Evolutionary conservation across 768 basidiomycete genomes (phyloP).

Genomic region (Lactarius sp.): DNA sequence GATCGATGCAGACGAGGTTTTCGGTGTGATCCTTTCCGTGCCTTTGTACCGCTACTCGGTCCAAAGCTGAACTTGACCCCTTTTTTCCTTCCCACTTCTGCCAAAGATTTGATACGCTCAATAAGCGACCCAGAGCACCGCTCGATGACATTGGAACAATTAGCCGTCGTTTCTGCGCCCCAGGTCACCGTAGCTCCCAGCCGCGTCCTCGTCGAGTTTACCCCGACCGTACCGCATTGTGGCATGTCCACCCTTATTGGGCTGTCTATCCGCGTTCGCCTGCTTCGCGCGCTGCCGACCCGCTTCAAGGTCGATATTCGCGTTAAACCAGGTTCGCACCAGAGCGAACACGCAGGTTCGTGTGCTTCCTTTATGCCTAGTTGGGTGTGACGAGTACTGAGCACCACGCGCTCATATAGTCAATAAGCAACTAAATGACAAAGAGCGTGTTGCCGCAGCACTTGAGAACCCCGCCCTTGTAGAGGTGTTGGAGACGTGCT

Average conservation of each 20-base stretch:
- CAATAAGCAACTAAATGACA: conserved; percentile 98
- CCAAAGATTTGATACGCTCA: conserved; percentile 78
- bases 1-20: conserved; percentile 92
- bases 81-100: background rate
- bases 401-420: conserved; percentile 43
- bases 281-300: conserved; percentile 83
- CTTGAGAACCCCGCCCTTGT: conserved; percentile 86
- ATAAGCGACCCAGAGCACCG: conserved; percentile 97
- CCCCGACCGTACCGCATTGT: conserved; percentile 96
- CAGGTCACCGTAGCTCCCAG: conserved; percentile 68
- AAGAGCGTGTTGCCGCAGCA: conserved; percentile 96
- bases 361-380: conserved; percentile 9
- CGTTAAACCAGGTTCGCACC: conserved; percentile 92
- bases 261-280: conserved; percentile 89
- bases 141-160: conserved; percentile 82
- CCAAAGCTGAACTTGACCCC: background rate
- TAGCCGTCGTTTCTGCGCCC: conserved; percentile 88
- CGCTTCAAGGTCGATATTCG: conserved; percentile 94
- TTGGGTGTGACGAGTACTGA: background rate
- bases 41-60: background rate
- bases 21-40: conserved; percentile 48
- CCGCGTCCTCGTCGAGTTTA: conserved; percentile 82
- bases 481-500: conserved; percentile 80
- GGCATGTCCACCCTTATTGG: conserved; percentile 97
- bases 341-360: conserved; percentile 86